A percentile compares a stretch with the other conserved stretches of the same genome.
Conservation (phyloP, 306 rosid species). For the Quercus suber region DNA sequence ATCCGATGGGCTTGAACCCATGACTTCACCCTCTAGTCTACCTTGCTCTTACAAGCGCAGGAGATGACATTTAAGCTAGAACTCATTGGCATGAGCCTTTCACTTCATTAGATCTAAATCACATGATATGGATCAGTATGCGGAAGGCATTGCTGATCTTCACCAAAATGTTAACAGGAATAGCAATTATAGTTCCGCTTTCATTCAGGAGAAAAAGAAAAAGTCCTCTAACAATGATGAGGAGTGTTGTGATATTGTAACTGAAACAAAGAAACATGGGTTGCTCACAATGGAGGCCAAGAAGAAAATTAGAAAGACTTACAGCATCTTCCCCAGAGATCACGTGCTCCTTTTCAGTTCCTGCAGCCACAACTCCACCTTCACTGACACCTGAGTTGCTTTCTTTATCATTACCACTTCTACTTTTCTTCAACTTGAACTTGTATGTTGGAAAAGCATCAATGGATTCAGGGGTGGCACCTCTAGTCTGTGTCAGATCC, state of each 20-base stretch:
- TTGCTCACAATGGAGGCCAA: background rate
- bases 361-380: conserved; percentile 86
- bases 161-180: background rate
- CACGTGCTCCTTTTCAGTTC: conserved; percentile 82
- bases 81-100: background rate
- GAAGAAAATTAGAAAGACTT: conserved; percentile 28
- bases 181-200: background rate
- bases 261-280: background rate
- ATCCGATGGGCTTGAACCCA: no score
- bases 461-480: conserved; percentile 90
- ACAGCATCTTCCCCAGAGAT: conserved; percentile 97
- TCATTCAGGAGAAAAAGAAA: background rate
- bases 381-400: conserved; percentile 48
- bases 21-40: no score
- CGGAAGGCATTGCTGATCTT: background rate
- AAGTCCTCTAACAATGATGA: background rate
- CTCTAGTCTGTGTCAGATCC: conserved; percentile 76
- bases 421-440: conserved; percentile 78
- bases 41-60: no score
- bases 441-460: conserved; percentile 82
- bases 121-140: background rate
- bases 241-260: background rate
- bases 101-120: background rate
- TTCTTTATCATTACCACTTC: conserved; percentile 45
- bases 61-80: no score